Conservation (phyloP, 192 early-diverging fungal species). For the Coemansia sp. region DNA sequence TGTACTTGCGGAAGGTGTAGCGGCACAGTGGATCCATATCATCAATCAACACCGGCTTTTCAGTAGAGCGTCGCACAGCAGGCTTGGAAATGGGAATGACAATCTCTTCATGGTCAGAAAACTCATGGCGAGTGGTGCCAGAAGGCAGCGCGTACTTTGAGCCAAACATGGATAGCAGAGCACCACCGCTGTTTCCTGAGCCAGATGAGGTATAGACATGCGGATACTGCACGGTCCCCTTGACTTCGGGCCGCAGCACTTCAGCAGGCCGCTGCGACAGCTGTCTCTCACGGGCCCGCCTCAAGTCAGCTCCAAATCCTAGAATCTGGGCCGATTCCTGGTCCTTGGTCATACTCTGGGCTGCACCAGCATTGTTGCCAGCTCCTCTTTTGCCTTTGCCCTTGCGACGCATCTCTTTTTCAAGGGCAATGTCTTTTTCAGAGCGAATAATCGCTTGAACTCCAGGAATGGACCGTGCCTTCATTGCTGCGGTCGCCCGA, state of each 20-base stretch:
- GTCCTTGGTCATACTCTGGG: conserved; percentile 8
- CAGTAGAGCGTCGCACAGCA: conserved; percentile 62
- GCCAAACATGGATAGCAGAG: conserved; percentile 74
- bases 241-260: conserved; percentile 25
- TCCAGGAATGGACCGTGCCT: conserved; percentile 16
- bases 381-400: conserved; percentile 10
- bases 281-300: conserved; percentile 45
- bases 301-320: conserved; percentile 34
- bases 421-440: conserved; percentile 29
- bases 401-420: conserved; percentile 40
- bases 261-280: conserved; percentile 31
- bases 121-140: conserved; percentile 72
- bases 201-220: conserved; percentile 74
- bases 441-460: conserved; percentile 29
- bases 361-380: background rate
- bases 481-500: conserved; percentile 16
- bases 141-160: conserved; percentile 72
- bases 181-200: conserved; percentile 52
- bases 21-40: conserved; percentile 74
- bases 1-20: conserved; percentile 82
- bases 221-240: conserved; percentile 58
- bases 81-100: conserved; percentile 75
- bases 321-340: conserved; percentile 35
- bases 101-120: conserved; percentile 86
- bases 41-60: conserved; percentile 64